Base-by-base conservation (phyloP, 257 asterid genomes). In the Penstemon davidsonii region DNA sequence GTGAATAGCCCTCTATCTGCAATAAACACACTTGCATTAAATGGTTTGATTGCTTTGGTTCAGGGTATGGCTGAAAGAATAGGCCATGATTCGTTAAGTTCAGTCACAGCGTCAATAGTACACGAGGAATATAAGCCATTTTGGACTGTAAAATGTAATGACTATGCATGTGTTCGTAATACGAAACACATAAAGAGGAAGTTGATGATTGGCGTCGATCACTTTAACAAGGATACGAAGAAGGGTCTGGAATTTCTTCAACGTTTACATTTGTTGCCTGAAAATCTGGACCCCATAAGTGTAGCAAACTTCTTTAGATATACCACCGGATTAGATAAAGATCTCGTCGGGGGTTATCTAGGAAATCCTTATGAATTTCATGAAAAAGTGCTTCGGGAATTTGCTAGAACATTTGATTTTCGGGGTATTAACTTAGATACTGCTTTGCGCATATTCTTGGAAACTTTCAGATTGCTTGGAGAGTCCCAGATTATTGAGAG, bases 401-500 rank as follows among this genome's bases (percentile, higher is more conserved):
- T 92, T 73, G 86, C 97, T 1, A 81, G 84, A 77, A 83, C 87
- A 56, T 92, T 88, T 69, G 90, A 92, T 80, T 92, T 90, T 64
- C 84, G 70, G 66, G 76, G 70, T 76, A 85, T 86, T 90, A 92
- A 85, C 78, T 79, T 90, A 79, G 97, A 92, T 72, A 84, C 81
- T 68, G 98, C 98, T 41, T 73, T 92, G 80, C 93, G 97, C 45
- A 77, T 90, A 64, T 86, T 92, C 78, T 79, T 92, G 85, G 97
- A 90, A 73, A 88, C 97, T 41, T 92, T 92, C 76, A 77, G 93
- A 79, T 75, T 92, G 79, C 97, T 96, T 54, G 97, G 98, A 60
- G 98, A 92, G 55, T 88, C 98, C 71, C 98, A 92, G 79, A 92
- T 90, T 82, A 92, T 92, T 73, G 95, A 85, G 66, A 86, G 97